Evolutionary conservation across 2,329 filamentous ascomycete genomes (phyloP), one percentile per base, ranked within the genome.

Genomic region (Daldinia sp.): DNA sequence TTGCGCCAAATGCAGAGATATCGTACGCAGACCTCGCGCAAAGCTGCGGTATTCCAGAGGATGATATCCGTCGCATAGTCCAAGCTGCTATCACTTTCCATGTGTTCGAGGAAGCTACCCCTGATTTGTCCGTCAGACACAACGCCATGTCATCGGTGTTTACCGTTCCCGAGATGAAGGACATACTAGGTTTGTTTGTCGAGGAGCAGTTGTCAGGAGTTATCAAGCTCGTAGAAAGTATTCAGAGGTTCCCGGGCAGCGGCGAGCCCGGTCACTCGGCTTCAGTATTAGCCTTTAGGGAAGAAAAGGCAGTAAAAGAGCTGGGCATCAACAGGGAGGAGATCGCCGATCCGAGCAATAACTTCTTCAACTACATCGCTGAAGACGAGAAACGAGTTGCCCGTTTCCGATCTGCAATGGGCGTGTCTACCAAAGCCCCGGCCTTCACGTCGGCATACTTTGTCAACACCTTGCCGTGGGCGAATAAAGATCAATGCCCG

Each of bases 261-360:
- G 74, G 72, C 0, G 73, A 77, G 56, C 75, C 75, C 2, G 74
- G 74, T 0, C 75, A 77, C 39, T 53, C 74, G 1, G 73, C 72
- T 10, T 64, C 63, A 1, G 71, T 73, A 54, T 12, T 77, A 7
- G 67, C 69, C 1, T 63, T 68, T 23, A 68, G 69, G 33, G 64
- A 64, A 26, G 46, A 42, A 2, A 59, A 67, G 41, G 53, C 51
- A 9, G 58, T 70, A 0, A 39, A 69, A 13, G 51, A 67, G 44
- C 55, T 30, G n/a, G 63, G 48, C 1, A 18, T 69, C 18, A 51
- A 59, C 4, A 42, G 55, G 15, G 30, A 71, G 5, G 55, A 66
- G 12, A 51, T 72, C 6, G 50, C 23, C 1, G 71, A 74, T 55
- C 72, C 73, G 10, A 71, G 41, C 30, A 71, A 72, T 50, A 72